Conservation (phyloP, 139 green algal genomes). For the Asterochloris erici region DNA sequence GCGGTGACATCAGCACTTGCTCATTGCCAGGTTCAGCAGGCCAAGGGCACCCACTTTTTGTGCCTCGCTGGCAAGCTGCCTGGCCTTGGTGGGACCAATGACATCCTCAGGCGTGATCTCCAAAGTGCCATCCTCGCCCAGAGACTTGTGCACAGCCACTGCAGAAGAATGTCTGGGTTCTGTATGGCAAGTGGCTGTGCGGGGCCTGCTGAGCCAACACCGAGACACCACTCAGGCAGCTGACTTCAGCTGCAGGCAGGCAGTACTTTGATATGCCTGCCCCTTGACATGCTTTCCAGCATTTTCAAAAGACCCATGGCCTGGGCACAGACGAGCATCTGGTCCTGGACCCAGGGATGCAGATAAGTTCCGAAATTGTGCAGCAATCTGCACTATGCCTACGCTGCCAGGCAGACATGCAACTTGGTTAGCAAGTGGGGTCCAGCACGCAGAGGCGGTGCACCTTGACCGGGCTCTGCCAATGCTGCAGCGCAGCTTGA, state of each 20-base stretch:
- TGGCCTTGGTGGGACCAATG: conserved; percentile 19
- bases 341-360: too few species aligned
- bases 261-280: not conserved
- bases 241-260: not conserved
- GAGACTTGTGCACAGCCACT: not conserved
- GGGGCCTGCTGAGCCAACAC: too few species aligned
- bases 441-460: too few species aligned
- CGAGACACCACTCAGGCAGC: not conserved
- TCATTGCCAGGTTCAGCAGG: too few species aligned
- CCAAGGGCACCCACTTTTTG: too few species aligned
- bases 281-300: too few species aligned
- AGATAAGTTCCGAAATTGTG: not conserved
- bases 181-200: too few species aligned
- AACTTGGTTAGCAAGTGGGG: not conserved
- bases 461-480: not conserved
- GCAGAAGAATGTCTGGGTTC: too few species aligned
- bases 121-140: conserved; percentile 25
- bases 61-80: not conserved
- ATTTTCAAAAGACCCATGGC: too few species aligned
- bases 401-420: not conserved
- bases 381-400: not conserved
- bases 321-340: too few species aligned
- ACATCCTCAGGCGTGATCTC: conserved; percentile 41
- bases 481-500: not conserved
- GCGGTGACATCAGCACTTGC: too few species aligned